Percentiles rank a stretch among this genome's conserved stretches.
Evolutionary conservation across 352 stramenopile species (phyloP).

Genomic region (Poterioochromonas sp.): DNA sequence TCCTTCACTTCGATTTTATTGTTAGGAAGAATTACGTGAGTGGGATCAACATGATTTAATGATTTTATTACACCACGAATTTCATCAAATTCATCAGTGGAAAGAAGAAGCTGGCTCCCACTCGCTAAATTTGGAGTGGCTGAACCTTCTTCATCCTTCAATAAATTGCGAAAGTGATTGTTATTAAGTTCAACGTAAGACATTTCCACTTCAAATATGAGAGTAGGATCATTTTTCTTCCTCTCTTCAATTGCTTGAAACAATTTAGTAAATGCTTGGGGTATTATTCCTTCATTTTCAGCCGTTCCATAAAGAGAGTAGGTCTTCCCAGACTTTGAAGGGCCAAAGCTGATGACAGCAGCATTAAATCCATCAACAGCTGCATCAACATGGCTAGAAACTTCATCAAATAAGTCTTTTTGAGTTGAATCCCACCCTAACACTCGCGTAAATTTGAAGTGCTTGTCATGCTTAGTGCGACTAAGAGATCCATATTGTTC

Average conservation of each 20-base stretch:
- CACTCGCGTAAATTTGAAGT: neutral
- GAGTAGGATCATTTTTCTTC: neutral
- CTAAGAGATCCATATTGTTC: no score
- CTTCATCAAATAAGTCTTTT: conserved; percentile 71
- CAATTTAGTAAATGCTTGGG: conserved; percentile 61
- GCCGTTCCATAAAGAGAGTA: conserved; percentile 26
- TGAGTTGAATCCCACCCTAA: conserved; percentile 44
- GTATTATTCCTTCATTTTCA: conserved; percentile 55
- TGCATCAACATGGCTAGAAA: conserved; percentile 52
- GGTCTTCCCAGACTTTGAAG: conserved; percentile 34
- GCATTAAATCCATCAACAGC: conserved; percentile 35
- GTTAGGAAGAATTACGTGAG: neutral
- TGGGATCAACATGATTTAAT: neutral
- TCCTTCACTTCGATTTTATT: conserved; percentile 42
- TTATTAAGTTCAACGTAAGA: conserved; percentile 89
- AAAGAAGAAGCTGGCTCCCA: no score
- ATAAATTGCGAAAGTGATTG: conserved; percentile 76
- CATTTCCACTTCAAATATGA: conserved; percentile 53
- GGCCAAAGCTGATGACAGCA: conserved; percentile 35
- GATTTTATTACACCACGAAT: conserved; percentile 36
- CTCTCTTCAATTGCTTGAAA: conserved; percentile 46
- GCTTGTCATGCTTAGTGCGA: neutral
- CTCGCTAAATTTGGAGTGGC: neutral
- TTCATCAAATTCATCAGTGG: no score
- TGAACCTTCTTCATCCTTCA: conserved; percentile 40